Evolutionary conservation across 2,329 filamentous ascomycete genomes (phyloP).

Genomic region (Macrophomina tecta): DNA sequence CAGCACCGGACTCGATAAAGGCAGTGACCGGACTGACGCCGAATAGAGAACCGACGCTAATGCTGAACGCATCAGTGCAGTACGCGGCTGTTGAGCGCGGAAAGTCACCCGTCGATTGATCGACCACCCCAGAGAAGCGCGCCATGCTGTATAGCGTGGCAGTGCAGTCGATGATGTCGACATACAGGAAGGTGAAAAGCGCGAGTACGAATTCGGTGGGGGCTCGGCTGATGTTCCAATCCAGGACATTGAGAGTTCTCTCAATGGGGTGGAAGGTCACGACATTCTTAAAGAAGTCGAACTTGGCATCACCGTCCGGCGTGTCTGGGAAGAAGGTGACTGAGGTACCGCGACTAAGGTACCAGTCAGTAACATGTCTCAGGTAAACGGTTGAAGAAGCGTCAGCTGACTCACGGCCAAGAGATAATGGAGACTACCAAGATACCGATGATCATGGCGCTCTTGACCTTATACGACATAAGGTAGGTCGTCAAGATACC

Average conservation of each 20-base stretch:
- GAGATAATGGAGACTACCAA: conserved; percentile 84
- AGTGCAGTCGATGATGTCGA: conserved; percentile 87
- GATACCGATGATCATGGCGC: conserved; percentile 83
- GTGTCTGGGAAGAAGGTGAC: conserved; percentile 83
- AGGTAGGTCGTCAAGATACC: conserved; percentile 80
- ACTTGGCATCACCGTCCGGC: conserved; percentile 68
- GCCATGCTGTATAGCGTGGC: conserved; percentile 91
- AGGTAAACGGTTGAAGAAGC: background rate
- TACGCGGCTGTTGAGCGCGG: conserved; percentile 85
- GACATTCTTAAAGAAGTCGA: conserved; percentile 86
- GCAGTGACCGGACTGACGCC: conserved; percentile 83
- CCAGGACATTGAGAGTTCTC: conserved; percentile 71
- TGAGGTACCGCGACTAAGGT: conserved; percentile 63
- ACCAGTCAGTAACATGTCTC: conserved; percentile 32
- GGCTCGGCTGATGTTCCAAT: conserved; percentile 71
- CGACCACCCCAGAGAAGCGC: conserved; percentile 78
- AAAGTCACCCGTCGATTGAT: conserved; percentile 82
- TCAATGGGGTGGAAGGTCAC: conserved; percentile 79
- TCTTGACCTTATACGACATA: conserved; percentile 85
- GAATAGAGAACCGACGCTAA: conserved; percentile 79
- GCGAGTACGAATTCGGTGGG: conserved; percentile 80
- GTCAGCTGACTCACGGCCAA: conserved; percentile 65
- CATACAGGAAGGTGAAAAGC: conserved; percentile 88
- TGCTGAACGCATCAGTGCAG: conserved; percentile 80
- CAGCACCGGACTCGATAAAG: conserved; percentile 85